Percentiles rank a stretch among this genome's conserved stretches.
These are phyloP conservation scores for Lentinula boryana DNA, from an alignment of 768 basidiomycete genomes.

Conservation along the genomic window DNA sequence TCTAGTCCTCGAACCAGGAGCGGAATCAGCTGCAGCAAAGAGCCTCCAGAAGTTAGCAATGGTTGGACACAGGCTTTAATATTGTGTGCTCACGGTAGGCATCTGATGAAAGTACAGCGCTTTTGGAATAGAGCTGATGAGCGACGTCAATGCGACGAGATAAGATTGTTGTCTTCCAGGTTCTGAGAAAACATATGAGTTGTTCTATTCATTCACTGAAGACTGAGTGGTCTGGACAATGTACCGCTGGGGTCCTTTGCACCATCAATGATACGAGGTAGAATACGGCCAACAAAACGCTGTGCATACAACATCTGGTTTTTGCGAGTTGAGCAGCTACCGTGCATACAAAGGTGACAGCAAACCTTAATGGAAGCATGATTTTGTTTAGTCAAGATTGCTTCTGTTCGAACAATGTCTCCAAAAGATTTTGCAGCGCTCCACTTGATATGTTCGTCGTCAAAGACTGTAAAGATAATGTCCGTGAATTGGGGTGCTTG, in stretches of 20 bases:
- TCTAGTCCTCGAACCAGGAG: conserved; percentile 82
- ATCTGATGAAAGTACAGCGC: conserved; percentile 68
- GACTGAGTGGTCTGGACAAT: conserved; percentile 12
- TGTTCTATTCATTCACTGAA: background rate
- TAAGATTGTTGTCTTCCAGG: conserved; percentile 54
- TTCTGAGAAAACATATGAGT: conserved; percentile 27
- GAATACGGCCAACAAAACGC: conserved; percentile 62
- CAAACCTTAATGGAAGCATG: conserved; percentile 72
- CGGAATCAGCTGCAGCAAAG: conserved; percentile 66
- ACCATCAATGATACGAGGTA: conserved; percentile 71
- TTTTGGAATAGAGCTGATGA: conserved; percentile 78
- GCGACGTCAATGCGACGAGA: conserved; percentile 76
- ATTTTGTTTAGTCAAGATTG: conserved; percentile 69
- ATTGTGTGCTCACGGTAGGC: conserved; percentile 33
- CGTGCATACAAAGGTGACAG: background rate
- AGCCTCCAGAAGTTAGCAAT: background rate
- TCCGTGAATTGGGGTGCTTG: conserved; percentile 51
- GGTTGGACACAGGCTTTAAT: too few relatives aligned
- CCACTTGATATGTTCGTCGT: conserved; percentile 57
- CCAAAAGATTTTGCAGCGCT: conserved; percentile 77
- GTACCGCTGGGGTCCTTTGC: conserved; percentile 51
- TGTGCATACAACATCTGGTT: conserved; percentile 67
- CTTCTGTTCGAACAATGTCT: conserved; percentile 53
- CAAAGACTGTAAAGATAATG: conserved; percentile 63
- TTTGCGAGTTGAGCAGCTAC: background rate